Evolutionary conservation across 306 rosid species (phyloP), one percentile per base, ranked within the genome.

Genomic region (Hylodesmum podocarpum): DNA sequence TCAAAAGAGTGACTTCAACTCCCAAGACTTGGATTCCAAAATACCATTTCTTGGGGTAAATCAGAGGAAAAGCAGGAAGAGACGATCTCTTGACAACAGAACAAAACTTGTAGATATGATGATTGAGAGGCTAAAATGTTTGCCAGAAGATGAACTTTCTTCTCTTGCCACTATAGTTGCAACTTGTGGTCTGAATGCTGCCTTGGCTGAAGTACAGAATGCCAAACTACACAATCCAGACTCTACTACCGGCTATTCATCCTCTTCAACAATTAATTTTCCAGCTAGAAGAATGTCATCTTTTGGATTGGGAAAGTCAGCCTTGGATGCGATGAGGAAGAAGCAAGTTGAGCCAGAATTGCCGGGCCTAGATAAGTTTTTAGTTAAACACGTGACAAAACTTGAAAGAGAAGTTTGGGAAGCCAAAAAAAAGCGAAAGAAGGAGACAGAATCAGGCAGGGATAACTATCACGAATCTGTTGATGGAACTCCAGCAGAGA

Each of bases 131-230:
- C 91, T 95, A 80, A 86, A 89, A 83, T 80, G 93, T 81, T 87
- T 95, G 89, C 85, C 83, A 71, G 99, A 91, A 84, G 91, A 87
- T 59, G 97, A 91, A 54, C 93, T 92, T 80, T 90, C 97, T 78
- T 91, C 99, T 70, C 93, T 95, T 41, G 97, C 96, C 75, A 92
- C 96, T 41, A 90, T 92, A 73, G 97, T 95, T 69, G 99, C 97
- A 76, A 92, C 97, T 69, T 90, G 88, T 78, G 97, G 99, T 80
- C 76, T 92, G 75, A 95, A 84, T 77, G 96, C 99, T 50, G 97
- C 89, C 83, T 88, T 95, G 81, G 88, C 85, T 72, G 91, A 92
- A 83, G 88, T 86, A 25, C 86, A 87, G 82, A 89, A 64, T 73
- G 82, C 79, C 76, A 92, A 87, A 83, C 86, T 37, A 69, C 88